phyloP scores from a whole-genome alignment of 345 rosid genomes.

The Lumnitzera littorea region DNA sequence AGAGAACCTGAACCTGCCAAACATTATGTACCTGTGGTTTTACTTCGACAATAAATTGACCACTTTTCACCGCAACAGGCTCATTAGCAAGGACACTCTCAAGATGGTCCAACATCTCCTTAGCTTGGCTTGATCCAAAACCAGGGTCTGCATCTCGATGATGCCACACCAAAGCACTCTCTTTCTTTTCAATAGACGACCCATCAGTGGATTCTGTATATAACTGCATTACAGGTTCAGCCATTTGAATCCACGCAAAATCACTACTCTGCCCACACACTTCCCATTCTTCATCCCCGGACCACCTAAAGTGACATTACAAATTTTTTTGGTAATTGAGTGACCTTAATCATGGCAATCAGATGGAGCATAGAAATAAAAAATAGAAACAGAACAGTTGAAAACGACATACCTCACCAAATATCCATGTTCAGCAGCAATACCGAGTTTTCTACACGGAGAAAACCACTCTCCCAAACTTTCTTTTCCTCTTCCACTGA shows the following conservation, averaged over 20 bases:
- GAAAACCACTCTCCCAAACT: constrained; percentile 62
- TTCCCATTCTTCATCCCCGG: constrained; percentile 40
- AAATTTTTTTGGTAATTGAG: not conserved
- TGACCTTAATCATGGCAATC: not conserved
- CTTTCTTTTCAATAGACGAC: constrained; percentile 55
- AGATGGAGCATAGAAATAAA: not conserved
- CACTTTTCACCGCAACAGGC: constrained; percentile 64
- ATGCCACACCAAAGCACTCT: constrained; percentile 77
- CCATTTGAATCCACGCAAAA: constrained; percentile 62
- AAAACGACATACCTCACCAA: constrained; percentile 40
- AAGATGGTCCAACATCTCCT: constrained; percentile 71
- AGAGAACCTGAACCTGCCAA: not conserved
- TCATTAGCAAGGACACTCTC: constrained; percentile 74
- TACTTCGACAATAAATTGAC: constrained; percentile 70
- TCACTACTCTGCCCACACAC: constrained; percentile 42
- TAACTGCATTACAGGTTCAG: constrained; percentile 64
- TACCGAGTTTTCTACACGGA: constrained; percentile 53
- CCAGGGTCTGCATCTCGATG: constrained; percentile 66
- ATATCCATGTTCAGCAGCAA: constrained; percentile 71
- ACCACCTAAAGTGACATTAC: constrained; percentile 33
- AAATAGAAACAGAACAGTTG: not conserved
- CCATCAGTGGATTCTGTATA: constrained; percentile 78
- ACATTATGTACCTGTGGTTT: constrained; percentile 52
- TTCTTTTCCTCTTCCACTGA: constrained; percentile 65
- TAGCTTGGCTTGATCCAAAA: constrained; percentile 74